phyloP scores from a whole-genome alignment of 495 filamentous ascomycete species.

The Penicillium argentinense region DNA sequence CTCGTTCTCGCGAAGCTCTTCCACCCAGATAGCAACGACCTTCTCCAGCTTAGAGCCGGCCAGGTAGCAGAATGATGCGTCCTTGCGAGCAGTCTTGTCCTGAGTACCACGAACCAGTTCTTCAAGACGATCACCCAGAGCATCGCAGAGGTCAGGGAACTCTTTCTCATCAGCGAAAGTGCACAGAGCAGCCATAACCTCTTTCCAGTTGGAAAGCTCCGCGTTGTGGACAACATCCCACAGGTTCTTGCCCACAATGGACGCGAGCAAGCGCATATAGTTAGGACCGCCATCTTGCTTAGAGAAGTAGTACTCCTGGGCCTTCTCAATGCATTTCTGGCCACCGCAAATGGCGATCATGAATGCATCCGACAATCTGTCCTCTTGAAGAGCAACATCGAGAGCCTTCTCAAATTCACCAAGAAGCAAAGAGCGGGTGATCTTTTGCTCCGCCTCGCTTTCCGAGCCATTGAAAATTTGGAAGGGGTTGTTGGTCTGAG shows the following conservation, averaged over 20 bases:
- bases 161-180: constrained; percentile 89
- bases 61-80: constrained; percentile 94
- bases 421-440: constrained; percentile 83
- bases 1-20: constrained; percentile 81
- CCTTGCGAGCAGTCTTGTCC: constrained; percentile 65
- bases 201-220: constrained; percentile 90
- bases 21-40: constrained; percentile 90
- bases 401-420: constrained; percentile 91
- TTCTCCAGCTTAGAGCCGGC: constrained; percentile 97
- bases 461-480: constrained; percentile 78
- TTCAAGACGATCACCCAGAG: constrained; percentile 85
- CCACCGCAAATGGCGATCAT: constrained; percentile 98
- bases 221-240: constrained; percentile 99
- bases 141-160: constrained; percentile 95
- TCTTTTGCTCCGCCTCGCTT: constrained; percentile 76
- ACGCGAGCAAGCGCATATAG: constrained; percentile 87
- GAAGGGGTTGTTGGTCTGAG: constrained; percentile 84
- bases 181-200: constrained; percentile 92
- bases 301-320: constrained; percentile 86
- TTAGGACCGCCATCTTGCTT: constrained; percentile 80
- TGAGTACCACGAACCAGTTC: constrained; percentile 57
- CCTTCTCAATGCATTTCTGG: constrained; percentile 89
- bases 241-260: constrained; percentile 91
- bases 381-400: constrained; percentile 81
- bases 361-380: constrained; percentile 91